Evolutionary conservation across 2,329 filamentous ascomycete species (phyloP).

Genomic region (Cyphellophora attinorum): DNA sequence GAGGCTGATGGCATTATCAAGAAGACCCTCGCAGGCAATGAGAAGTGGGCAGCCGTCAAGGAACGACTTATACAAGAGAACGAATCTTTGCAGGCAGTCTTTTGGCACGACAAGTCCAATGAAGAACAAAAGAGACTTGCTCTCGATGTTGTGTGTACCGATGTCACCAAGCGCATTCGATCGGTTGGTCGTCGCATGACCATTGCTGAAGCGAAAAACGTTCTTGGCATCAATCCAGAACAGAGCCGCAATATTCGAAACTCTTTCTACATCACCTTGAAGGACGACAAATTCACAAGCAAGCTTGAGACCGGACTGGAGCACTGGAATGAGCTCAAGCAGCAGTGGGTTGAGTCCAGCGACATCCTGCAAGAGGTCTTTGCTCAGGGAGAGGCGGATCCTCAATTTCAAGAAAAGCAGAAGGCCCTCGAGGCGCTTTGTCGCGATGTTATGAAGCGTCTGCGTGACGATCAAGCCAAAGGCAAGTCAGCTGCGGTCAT

Average conservation of each 20-base stretch:
- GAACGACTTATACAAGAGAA: conserved; percentile 56
- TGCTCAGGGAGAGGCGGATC: conserved; percentile 40
- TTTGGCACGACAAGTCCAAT: conserved; percentile 50
- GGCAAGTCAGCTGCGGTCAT: conserved; percentile 29
- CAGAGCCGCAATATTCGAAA: conserved; percentile 57
- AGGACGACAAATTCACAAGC: conserved; percentile 57
- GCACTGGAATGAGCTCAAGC: conserved; percentile 62
- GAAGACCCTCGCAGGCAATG: conserved; percentile 65
- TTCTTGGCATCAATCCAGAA: conserved; percentile 58
- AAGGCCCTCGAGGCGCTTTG: conserved; percentile 63
- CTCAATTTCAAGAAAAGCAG: conserved; percentile 45
- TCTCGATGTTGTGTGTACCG: conserved; percentile 68
- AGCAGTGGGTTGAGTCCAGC: conserved; percentile 54
- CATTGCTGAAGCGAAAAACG: conserved; percentile 64
- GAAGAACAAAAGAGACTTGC: conserved; percentile 55
- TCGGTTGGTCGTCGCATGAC: conserved; percentile 57
- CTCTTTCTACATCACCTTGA: conserved; percentile 57
- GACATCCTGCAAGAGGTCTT: conserved; percentile 47
- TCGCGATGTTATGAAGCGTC: conserved; percentile 67
- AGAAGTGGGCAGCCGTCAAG: conserved; percentile 65
- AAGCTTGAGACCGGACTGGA: conserved; percentile 63
- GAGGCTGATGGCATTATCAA: conserved; percentile 58
- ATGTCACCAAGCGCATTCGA: conserved; percentile 73
- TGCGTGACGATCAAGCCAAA: conserved; percentile 57
- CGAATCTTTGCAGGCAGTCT: conserved; percentile 51